Base-by-base conservation (phyloP, 192 early-diverging fungal species). In the Paraglomus brasilianum region DNA sequence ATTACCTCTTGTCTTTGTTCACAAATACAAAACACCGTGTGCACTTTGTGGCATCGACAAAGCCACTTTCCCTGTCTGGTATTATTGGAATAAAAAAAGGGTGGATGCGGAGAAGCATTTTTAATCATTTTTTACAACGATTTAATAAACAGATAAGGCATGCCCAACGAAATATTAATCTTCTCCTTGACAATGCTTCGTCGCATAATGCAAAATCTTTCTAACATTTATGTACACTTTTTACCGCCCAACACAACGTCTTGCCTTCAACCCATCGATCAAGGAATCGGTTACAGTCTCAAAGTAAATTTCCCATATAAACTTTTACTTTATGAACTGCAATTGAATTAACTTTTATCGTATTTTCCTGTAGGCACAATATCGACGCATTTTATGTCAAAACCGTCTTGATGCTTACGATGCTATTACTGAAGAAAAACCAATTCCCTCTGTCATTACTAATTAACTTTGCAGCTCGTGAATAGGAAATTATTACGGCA, bases 321-420 rank as follows among this genome's bases (percentile, higher is more conserved):
- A n/a, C n/a, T n/a, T n/a, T n/a, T n/a, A n/a, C n/a, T n/a, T n/a
- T n/a, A n/a, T n/a, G n/a, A n/a, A n/a, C n/a, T n/a, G n/a, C n/a
- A n/a, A n/a, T n/a, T n/a, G n/a, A n/a, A n/a, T n/a, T n/a, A n/a
- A n/a, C n/a, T n/a, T n/a, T n/a, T n/a, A n/a, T n/a, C n/a, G n/a
- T n/a, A n/a, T n/a, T n/a, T n/a, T n/a, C 15, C 15, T 57, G 30
- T 30, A 57, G 30, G 24, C 24, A 5, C 55, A 57, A 24, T 57
- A 57, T n/a, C 6, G 5, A 22, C 30, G 40, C 5, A 24, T 13
- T 30, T 11, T 55, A 30, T 13, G 21, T 36, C 21, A 55, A 55
- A 55, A 55, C 19, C 21, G 24, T 6, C 21, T 55, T 30, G 52
- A 57, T 9, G 10, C 55, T 57, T 57, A 57, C 40, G 55, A 57